These are phyloP conservation scores for Oryza nivara DNA, from an alignment of 176 grass and related monocot genomes.

Conservation along the genomic window DNA sequence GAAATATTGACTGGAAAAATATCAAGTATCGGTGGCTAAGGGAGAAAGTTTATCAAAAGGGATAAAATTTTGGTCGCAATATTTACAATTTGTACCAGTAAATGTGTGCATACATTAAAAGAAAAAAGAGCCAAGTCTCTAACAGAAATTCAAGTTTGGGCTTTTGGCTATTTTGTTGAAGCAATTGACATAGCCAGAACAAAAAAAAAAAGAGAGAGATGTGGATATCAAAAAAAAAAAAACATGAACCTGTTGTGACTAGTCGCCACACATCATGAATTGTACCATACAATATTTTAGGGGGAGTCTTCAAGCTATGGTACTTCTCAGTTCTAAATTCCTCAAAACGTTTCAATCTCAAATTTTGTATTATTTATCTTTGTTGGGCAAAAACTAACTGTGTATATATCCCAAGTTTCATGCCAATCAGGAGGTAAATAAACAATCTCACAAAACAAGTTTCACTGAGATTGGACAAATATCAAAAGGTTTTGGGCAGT, in stretches of 20 bases:
- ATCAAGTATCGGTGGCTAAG: neutral
- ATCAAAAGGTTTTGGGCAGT: slow-evolving; percentile 14
- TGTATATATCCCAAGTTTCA: slow-evolving; percentile 1
- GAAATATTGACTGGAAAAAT: neutral
- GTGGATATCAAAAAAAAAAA: too few relatives aligned
- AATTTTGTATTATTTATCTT: neutral
- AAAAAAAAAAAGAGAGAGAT: neutral
- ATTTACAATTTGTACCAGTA: neutral
- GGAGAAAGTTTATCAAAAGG: neutral
- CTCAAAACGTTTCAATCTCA: neutral
- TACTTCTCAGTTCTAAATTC: neutral
- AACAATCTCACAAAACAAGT: neutral
- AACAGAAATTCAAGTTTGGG: neutral
- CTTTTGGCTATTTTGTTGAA: slow-evolving; percentile 1
- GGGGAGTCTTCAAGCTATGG: neutral
- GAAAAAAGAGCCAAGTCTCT: neutral
- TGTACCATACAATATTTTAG: slow-evolving; percentile 4
- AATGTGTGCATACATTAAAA: neutral
- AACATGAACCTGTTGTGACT: neutral
- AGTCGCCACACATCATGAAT: neutral
- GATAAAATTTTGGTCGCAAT: slow-evolving; percentile 1
- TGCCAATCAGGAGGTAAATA: neutral
- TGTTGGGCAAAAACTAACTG: neutral
- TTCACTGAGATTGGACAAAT: neutral
- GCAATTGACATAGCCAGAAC: neutral